Evolutionary conservation across 495 filamentous ascomycete species (phyloP), one percentile per base, ranked within the genome.

Genomic region (Oidiodendron maius): DNA sequence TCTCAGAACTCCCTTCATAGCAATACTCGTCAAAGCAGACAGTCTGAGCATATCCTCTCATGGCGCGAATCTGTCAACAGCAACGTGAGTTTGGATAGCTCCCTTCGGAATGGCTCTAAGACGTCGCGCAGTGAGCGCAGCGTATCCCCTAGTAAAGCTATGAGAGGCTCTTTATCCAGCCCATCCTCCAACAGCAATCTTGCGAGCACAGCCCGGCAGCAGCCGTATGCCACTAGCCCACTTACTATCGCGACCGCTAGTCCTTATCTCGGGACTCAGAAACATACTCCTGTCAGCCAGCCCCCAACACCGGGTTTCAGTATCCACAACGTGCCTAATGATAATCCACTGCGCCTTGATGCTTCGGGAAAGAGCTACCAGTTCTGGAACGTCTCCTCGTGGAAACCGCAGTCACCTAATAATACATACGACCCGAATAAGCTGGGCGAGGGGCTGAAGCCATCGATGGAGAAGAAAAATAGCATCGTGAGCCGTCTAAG

Each of bases 41-140:
- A 12, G 76, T 45, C 66, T 5, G 91, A 97, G 52, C 77, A 87
- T n/a, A 96, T 96, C 47, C 74, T 95, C 30, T 87, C 81, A 44
- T 97, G 91, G 91, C 83, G 91, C 62, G 50, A 64, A 60, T 13
- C 52, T 62, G 8, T 69, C 63, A 9, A 56, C 60, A 18, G 35
- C 54, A 8, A 48, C 64, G 11, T 60, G 5, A 12, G 15, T 30
- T 17, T 15, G 59, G 17, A 55, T 18, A 32, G 25, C 21, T 44
- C 40, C 28, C 35, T 55, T 10, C 44, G 44, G 44, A 54, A 58
- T 25, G 58, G 55, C 1, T 40, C 44, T 4, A 68, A 67, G 6
- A 62, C 68, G 2, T 48, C 66, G 20, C 61, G 63, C 10, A 71
- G 65, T 47, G 71, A 75, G 51, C 64, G 74, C n/a, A 75, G 72